Conservation (phyloP, 1,284 basidiomycete genomes). For the Phenoliferia sp. region DNA sequence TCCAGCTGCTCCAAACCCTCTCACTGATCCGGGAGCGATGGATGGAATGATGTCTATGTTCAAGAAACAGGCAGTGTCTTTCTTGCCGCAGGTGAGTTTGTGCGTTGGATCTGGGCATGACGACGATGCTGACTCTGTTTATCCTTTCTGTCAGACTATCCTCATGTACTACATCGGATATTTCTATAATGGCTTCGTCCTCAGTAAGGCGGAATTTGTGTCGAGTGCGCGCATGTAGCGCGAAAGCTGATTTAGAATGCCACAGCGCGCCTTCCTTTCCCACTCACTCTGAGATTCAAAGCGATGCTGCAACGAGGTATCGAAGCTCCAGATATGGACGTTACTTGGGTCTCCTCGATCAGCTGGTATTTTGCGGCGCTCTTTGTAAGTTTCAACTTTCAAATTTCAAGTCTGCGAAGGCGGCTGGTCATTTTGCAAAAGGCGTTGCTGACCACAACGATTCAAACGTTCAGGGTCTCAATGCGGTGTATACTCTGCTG, state of each 20-base stretch:
- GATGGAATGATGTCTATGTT: conserved; percentile 91
- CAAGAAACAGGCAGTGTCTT: conserved; percentile 96
- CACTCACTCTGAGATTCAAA: conserved; percentile 93
- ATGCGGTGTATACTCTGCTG: conserved; percentile 88
- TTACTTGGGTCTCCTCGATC: conserved; percentile 96
- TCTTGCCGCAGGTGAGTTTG: conserved; percentile 36
- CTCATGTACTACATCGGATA: conserved; percentile 99
- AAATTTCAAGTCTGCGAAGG: neutral
- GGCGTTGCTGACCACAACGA: too few relatives aligned
- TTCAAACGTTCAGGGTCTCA: conserved; percentile 53
- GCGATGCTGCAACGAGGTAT: conserved; percentile 97
- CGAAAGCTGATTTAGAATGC: neutral
- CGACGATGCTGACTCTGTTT: neutral
- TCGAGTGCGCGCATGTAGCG: neutral
- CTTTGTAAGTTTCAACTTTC: conserved; percentile 53
- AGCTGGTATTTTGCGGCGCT: conserved; percentile 99
- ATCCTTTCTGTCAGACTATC: conserved; percentile 71
- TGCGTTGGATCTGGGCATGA: neutral
- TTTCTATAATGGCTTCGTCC: conserved; percentile 96
- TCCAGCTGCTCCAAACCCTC: conserved; percentile 53
- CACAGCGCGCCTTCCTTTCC: conserved; percentile 94
- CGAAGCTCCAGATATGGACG: conserved; percentile 93
- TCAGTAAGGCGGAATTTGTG: conserved; percentile 64
- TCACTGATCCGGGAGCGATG: conserved; percentile 86
- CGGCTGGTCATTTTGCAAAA: neutral